A percentile compares a stretch with the other conserved stretches of the same genome.
phyloP scores from a whole-genome alignment of 1,139 yeast genomes.

The Zygotorulaspora mrakii region DNA sequence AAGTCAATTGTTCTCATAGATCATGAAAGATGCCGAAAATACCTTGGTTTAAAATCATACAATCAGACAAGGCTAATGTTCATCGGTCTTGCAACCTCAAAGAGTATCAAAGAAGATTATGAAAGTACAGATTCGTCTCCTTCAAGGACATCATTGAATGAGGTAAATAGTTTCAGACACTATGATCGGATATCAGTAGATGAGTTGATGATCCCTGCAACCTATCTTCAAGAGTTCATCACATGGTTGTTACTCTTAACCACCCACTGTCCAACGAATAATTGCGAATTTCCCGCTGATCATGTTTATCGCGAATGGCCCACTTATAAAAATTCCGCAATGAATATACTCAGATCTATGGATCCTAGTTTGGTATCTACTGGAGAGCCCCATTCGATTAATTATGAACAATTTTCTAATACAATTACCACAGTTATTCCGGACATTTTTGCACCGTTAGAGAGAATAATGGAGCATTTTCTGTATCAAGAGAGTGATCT shows the following conservation, averaged over 20 bases:
- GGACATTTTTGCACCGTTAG: conserved; percentile 40
- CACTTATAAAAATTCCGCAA: conserved; percentile 31
- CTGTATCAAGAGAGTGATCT: conserved; percentile 27
- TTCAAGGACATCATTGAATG: conserved; percentile 20
- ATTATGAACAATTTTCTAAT: conserved; percentile 39
- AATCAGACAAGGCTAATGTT: conserved; percentile 41
- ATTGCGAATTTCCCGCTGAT: conserved; percentile 23
- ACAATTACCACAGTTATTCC: conserved; percentile 40
- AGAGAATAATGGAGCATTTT: conserved; percentile 40
- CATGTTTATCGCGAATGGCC: conserved; percentile 21
- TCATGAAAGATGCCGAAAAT: conserved; percentile 37
- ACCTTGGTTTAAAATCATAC: conserved; percentile 36
- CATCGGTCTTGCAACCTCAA: conserved; percentile 38
- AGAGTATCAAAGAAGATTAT: conserved; percentile 31
- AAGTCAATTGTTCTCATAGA: conserved; percentile 42
- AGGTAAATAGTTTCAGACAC: conserved; percentile 23
- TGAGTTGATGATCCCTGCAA: conserved; percentile 38
- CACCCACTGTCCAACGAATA: conserved; percentile 33
- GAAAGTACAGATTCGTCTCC: conserved; percentile 11
- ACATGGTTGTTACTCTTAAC: conserved; percentile 44
- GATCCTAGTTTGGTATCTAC: conserved; percentile 36
- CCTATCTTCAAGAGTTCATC: conserved; percentile 40
- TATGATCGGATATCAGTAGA: conserved; percentile 38
- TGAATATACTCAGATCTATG: conserved; percentile 46
- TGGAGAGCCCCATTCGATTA: conserved; percentile 31